Evolutionary conservation across 208 protist genomes (phyloP), one percentile per base, ranked within the genome.

Genomic region (Strigomonas oncopelti): DNA sequence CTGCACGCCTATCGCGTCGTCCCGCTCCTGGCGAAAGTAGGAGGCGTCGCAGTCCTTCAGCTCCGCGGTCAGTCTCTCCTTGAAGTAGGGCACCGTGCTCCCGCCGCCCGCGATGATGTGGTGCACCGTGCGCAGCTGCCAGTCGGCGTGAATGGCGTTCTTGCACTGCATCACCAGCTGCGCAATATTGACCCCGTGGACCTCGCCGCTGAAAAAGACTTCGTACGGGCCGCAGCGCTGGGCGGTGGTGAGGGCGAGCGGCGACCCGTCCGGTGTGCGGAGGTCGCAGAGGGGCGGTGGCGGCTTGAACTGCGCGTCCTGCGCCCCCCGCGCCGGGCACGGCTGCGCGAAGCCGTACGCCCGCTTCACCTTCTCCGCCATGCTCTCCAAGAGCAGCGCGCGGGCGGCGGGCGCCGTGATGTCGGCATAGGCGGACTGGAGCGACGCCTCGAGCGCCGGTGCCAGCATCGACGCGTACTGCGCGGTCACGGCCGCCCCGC

Each of bases 21-120:
- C 85, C 1, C 76, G 76, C 67, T 86, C 90, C 61, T 85, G 87
- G 22, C 87, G 80, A 68, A 85, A 90, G 75, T 95, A 95, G 16
- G 73, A 74, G 5, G 90, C 78, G 61, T 95, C 90, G 67, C 64
- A 62, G 48, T 78, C 63, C 69, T 88, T 80, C 36, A 78, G 61
- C 57, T 95, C 87, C 29, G 77, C 72, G 56, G 88, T 24, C 42
- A 93, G 24, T 13, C 90, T 72, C 25, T 81, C 75, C 5, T 66
- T 63, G 58, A 92, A 87, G 34, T 84, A 80, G 18, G 74, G 72
- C 46, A 80, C 79, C 11, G 64, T 55, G 29, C 70, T 56, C 1
- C 80, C 83, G 16, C 74, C 84, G 22, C 90, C 90, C n/a, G 77
- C 84, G 13, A 93, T 55, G 32, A 93, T 54, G 73, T 95, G 90